Base-by-base conservation (phyloP, 2,329 filamentous ascomycete species). In the Colletotrichum camelliae region DNA sequence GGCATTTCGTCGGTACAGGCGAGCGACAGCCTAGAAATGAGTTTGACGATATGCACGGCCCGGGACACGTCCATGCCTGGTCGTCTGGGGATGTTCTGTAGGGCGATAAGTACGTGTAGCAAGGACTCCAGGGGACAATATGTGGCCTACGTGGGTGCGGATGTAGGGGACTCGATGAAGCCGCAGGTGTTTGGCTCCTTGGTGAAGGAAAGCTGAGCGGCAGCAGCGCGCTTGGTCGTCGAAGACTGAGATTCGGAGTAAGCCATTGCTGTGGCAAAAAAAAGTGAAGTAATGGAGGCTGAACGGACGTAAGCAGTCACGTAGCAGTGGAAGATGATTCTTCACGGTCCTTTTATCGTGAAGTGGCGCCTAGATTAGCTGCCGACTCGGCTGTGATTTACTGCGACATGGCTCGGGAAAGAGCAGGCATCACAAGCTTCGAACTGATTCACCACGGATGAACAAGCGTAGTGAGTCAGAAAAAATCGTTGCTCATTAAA, bases 1-100 rank as follows among this genome's bases (percentile, higher is more conserved):
- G 21, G 33, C 73, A 75, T 21, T 58, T 62, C 2, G 73, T 75
- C 4, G 73, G 73, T 5, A 75, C 39, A 9, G 57, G 70, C 1
- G 31, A 27, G 18, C 21, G 21, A 5, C 74, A 76, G 27, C 74
- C 74, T 18, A 68, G 24, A 9, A 68, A 69, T 8, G 70, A 60
- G 15, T 65, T 48, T 7, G 74, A 76, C 3, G 74, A 48, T 24
- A 37, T 48, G 58, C 74, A 74, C 18, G 43, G 16, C 18, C 24
- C 35, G 12, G 18, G 8, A 27, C 74, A 76, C 4, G 33, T 58
- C 35, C 60, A 67, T 0, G 74, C 64, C 4, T 55, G 16, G 16
- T 43, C 24, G 0, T n/a, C 12, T 3, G 24, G 27, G 2, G 70
- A 43, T 4, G 52, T 68, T 2, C 74, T 76, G 9, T 13, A 4